Base-by-base conservation (phyloP, 106 monocot species). In the Dendrobium officinale region DNA sequence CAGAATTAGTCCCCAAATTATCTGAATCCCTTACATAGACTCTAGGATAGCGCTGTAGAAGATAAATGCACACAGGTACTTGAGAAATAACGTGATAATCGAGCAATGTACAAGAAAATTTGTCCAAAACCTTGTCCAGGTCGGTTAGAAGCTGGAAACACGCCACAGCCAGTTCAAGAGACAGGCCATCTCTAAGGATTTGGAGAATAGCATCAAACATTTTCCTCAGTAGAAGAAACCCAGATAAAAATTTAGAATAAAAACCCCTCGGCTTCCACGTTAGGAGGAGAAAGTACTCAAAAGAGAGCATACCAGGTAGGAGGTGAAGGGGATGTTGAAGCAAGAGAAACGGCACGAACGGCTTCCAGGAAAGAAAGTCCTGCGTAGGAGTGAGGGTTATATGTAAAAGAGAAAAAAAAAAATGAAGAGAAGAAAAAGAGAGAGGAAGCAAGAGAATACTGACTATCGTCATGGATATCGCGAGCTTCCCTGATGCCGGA, bases 391-490 rank as follows among this genome's bases (percentile, higher is more conserved):
- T 41, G 6, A 27, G 49, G 49, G 54, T 1, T 4, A 79, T 29
- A 43, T 55, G 15, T 37, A 20, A 55, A 45, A 15, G 41, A 22
- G 49, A 37, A 6, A 15, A 4, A 0, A 0, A 47, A 64, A 47
- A 66, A 4, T 20, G 70, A 1, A 31, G 40, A 41, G 11, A 75
- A 67, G 68, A 44, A 24, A 51, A 72, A 33, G 42, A 45, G 31
- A 44, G 64, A 37, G 49, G 20, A 67, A 68, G 15, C 2, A 72
- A n/a, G 9, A 45, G 73, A 73, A 79, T 7, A 24, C 47, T 42
- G 85, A 98, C 98, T 82, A 85, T 99, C 99, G 59, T 99, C 99
- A 77, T 85, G 85, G 72, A 93, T 26, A 80, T 99, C 93, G 51
- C 81, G 87, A 27, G 87, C 70, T n/a, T 93, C 87, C 73, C 59